A percentile compares a stretch with the other conserved stretches of the same genome.
These are phyloP conservation scores for Neonectria coccinea DNA, from an alignment of 2,329 filamentous ascomycete genomes.

Conservation along the genomic window DNA sequence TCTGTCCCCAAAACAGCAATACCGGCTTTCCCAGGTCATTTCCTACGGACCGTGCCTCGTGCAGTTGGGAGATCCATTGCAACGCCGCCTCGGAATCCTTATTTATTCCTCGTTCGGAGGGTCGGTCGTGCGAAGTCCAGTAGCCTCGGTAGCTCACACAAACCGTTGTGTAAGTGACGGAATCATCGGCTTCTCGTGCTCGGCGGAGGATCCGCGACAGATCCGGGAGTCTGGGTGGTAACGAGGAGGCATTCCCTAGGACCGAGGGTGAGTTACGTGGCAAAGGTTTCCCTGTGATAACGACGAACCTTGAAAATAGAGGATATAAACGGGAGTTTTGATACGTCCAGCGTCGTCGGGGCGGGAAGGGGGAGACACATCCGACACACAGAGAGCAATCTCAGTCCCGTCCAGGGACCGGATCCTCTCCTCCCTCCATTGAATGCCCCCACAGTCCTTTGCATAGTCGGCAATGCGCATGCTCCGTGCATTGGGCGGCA, in stretches of 20 bases:
- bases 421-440: conserved; percentile 74
- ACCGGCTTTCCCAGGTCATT: conserved; percentile 45
- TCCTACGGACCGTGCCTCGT: conserved; percentile 42
- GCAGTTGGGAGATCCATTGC: conserved; percentile 66
- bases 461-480: conserved; percentile 76
- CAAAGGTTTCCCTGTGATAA: conserved; percentile 12
- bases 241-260: conserved; percentile 69
- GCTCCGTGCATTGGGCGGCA: conserved; percentile 76
- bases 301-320: conserved; percentile 44
- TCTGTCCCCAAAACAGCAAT: conserved; percentile 81
- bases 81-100: conserved; percentile 74
- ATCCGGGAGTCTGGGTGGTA: conserved; percentile 67
- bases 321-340: conserved; percentile 60
- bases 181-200: conserved; percentile 54
- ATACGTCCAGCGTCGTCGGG: conserved; percentile 1
- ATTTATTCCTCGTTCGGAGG: conserved; percentile 77
- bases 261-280: conserved; percentile 34
- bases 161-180: conserved; percentile 60
- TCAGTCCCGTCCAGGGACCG: conserved; percentile 73
- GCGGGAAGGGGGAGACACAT: conserved; percentile 44
- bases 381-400: conserved; percentile 69
- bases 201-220: conserved; percentile 64
- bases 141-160: conserved; percentile 77
- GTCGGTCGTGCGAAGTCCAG: conserved; percentile 80
- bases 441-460: conserved; percentile 68